phyloP scores from a whole-genome alignment of 805 yeast genomes.

The Kluyveromyces wickerhamii region DNA sequence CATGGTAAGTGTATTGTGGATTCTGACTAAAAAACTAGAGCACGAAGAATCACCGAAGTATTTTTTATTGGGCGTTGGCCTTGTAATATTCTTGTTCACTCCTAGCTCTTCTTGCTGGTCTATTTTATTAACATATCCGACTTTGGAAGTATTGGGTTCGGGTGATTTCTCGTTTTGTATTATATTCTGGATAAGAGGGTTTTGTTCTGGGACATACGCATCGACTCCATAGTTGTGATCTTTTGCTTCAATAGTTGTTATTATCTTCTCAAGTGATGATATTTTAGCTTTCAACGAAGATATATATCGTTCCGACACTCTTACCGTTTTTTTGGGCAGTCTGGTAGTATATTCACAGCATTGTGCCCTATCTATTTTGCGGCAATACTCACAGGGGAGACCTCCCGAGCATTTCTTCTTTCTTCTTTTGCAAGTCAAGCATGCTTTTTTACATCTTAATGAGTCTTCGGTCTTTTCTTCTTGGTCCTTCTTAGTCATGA shows the following conservation, averaged over 20 bases:
- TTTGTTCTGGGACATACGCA: slow-evolving; percentile 2
- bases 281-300: slow-evolving; percentile 12
- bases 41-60: slow-evolving; percentile 15
- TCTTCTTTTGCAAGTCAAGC: slow-evolving; percentile 14
- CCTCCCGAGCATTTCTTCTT: slow-evolving; percentile 15
- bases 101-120: too few species aligned
- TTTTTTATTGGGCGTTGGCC: background rate
- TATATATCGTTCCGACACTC: slow-evolving; percentile 13
- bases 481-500: too few species aligned
- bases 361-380: slow-evolving; percentile 11
- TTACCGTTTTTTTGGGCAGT: slow-evolving; percentile 11
- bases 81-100: background rate
- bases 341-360: slow-evolving; percentile 11
- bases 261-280: slow-evolving; percentile 10
- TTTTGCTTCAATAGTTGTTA: too few species aligned
- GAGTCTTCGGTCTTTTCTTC: too few species aligned
- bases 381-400: slow-evolving; percentile 15
- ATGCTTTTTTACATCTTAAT: slow-evolving; percentile 14
- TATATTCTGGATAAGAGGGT: slow-evolving; percentile 10
- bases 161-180: slow-evolving; percentile 1
- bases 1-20: slow-evolving; percentile 10
- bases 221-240: slow-evolving; percentile 5
- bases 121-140: too few species aligned
- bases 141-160: too few species aligned
- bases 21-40: slow-evolving; percentile 9